Evolutionary conservation across 2,329 filamentous ascomycete genomes (phyloP), one percentile per base, ranked within the genome.

Genomic region (Colletotrichum theobromicola): DNA sequence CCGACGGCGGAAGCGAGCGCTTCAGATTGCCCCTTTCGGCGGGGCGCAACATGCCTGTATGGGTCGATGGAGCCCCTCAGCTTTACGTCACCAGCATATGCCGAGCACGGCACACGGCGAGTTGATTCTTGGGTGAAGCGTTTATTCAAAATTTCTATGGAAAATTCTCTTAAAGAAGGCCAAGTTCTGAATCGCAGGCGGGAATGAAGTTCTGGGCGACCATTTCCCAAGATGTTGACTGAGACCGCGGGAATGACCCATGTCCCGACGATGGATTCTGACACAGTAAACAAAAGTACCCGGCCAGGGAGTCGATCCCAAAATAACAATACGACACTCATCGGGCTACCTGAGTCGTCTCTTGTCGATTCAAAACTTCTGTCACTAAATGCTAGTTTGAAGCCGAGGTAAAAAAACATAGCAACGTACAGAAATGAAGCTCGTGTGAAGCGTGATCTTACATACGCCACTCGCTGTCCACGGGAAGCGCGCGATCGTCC

Each of bases 1-100:
- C 58, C 58, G 32, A 35, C 32, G n/a, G 2, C 13, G 28, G 28
- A 60, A 60, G 26, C 58, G 32, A 62, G 58, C 58, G 58, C 58
- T 62, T 62, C 30, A 37, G 58, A 62, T 37, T 62, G 3, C 58
- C 58, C n/a, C 32, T 62, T 62, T 62, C 4, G 32, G 58, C n/a
- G 32, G 58, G 32, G 30, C 30, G 13, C 15, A 37, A 37, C 13
- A 35, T n/a, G 18, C 28, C 18, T n/a, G 18, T 32, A 60, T 60
- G 57, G 57, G 57, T 60, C 30, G 32, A 62, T 26, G n/a, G 18
- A 16, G 58, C 30, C 58, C 58, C 58, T 37, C 30, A 26, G 2
- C 58, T 18, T 28, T 62, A 34, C 58, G 58, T 37, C 58, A 62
- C 58, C 32, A 37, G n/a, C 58, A 37, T 35, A 18, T 62, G 58